Evolutionary conservation across 257 asterid species (phyloP).

Genomic region (Solanum medicagineum): DNA sequence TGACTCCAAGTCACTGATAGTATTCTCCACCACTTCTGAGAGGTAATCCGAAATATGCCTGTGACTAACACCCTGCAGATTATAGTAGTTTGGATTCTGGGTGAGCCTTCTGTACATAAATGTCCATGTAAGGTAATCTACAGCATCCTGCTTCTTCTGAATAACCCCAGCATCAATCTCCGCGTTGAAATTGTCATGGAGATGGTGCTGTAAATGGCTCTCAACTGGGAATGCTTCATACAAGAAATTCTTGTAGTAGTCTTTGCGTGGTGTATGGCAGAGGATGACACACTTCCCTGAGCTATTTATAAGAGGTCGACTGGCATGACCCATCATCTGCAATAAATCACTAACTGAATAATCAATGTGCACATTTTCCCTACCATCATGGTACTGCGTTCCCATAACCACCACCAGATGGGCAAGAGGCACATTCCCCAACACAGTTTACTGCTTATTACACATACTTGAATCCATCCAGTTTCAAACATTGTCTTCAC

Average conservation of each 20-base stretch:
- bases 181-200: slow-evolving; percentile 26
- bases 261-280: slow-evolving; percentile 27
- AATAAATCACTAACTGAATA: slow-evolving; percentile 27
- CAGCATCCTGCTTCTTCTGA: slow-evolving; percentile 29
- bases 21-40: slow-evolving; percentile 24
- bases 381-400: slow-evolving; percentile 24
- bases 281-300: slow-evolving; percentile 31
- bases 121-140: slow-evolving; percentile 27
- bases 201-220: slow-evolving; percentile 26
- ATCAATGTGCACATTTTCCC: slow-evolving; percentile 23
- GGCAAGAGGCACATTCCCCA: slow-evolving; percentile 23
- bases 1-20: slow-evolving; percentile 20
- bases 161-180: slow-evolving; percentile 26
- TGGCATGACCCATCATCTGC: slow-evolving; percentile 40
- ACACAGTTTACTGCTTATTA: slow-evolving; percentile 24
- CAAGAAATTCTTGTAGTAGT: slow-evolving; percentile 30
- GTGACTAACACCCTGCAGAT: slow-evolving; percentile 28
- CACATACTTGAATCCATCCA: slow-evolving; percentile 35
- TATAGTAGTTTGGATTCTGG: slow-evolving; percentile 34
- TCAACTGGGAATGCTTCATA: slow-evolving; percentile 31
- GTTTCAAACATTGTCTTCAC: slow-evolving; percentile 22
- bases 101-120: slow-evolving; percentile 31
- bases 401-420: slow-evolving; percentile 35
- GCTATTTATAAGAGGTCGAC: slow-evolving; percentile 26
- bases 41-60: slow-evolving; percentile 27